Base-by-base conservation (phyloP, 2,329 filamentous ascomycete genomes). In the Graphilbum ipis-grandicollis region DNA sequence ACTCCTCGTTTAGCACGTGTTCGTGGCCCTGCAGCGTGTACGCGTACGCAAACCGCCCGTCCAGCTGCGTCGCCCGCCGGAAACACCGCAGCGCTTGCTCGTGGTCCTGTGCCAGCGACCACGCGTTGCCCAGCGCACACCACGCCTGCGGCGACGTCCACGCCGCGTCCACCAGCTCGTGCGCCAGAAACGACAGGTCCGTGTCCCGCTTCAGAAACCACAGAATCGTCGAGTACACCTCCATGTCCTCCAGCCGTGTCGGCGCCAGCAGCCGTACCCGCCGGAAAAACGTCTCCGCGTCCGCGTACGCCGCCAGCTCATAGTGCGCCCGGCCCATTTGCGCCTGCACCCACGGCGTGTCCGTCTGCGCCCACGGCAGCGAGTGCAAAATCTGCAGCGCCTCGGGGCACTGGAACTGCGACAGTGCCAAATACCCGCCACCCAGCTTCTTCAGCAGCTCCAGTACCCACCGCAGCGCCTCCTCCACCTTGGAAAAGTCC, bases 151-250 rank as follows among this genome's bases (percentile, higher is more conserved):
- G 88, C 0, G 86, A 88, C 44, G 90, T 67, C 60, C 86, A 90
- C 41, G 85, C 81, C 14, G 80, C 65, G 45, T 94, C 88, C 36
- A 93, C 71, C 30, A 96, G 66, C 49, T 92, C 83, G 50, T 96
- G 88, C 0, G 88, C 84, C 21, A 98, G 66, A 56, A 90, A 93
- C 1, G 88, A 86, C 18, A 98, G 66, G 42, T 94, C 83, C 0
- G 85, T 81, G 51, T 94, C 88, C 44, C 81, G 78, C 56, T 93
- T 93, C 43, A 94, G 62, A 55, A 94, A 86, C 90, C 92, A 98
- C n/a, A 98, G 67, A n/a, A 93, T 79, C 1, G 90, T 98, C 13
- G 88, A 96, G 57, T 93, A 98, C 26, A 96, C 77, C 52, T 98
- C 90, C 86, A 96, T 94, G 50, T 94, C 86, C 51, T 93, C 80